Evolutionary conservation across 768 basidiomycete species (phyloP), one percentile per base, ranked within the genome.

Genomic region (Amanita rubescens): DNA sequence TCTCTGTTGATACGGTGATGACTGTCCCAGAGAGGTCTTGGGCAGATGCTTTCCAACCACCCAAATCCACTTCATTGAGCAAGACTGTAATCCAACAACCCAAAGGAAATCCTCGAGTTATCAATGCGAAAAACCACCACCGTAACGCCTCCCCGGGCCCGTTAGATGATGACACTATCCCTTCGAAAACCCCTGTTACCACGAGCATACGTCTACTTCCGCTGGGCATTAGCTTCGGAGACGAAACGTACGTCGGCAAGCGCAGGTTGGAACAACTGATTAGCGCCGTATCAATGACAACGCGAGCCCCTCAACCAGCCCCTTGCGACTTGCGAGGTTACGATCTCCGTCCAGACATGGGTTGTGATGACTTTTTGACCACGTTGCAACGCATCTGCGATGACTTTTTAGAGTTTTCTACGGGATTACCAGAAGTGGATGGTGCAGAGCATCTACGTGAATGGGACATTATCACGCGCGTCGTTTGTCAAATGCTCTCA

Each of bases 231-330:
- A 71, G 72, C 33, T 84, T 91, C 57, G 63, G 60, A 1, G 35
- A 67, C 2, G 67, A 71, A 8, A 79, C 83, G 5, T 85, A 81
- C 57, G 73, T 84, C 41, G 77, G 75, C 7, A 81, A 72, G 54
- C 85, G 87, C 0, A 71, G 75, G 60, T 76, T 93, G 15, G 64
- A 74, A 53, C 79, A 85, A 20, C 72, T 90, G 14, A 55, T 82
- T 45, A 60, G 71, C n/a, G 48, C 74, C 48, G 56, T 75, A 17
- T 63, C 66, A 19, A 30, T 52, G 15, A 61, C 66, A 27, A 53
- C 58, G 4, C 64, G 69, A 22, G 49, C 59, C 9, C 55, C 61
- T 11, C 49, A 63, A 10, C 75, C 76, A 2, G 58, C 57, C 1
- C 53, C 63, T 12, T 65, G 68, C 43, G 60, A 63, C 37, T 53